phyloP scores from a whole-genome alignment of 345 rosid genomes.

The Clarkia xantiana region DNA sequence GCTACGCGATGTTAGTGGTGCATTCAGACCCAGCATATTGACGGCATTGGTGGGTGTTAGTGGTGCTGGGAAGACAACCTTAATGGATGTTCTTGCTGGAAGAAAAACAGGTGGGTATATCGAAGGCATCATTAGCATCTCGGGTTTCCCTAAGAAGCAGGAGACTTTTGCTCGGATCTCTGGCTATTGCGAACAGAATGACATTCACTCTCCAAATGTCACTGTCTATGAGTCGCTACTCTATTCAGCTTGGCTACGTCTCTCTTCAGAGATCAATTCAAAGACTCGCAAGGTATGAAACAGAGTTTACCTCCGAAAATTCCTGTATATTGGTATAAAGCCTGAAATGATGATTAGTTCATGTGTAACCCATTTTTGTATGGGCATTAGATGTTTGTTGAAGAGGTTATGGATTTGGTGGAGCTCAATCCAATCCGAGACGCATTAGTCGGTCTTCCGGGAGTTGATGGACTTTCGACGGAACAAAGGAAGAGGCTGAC shows the following conservation, averaged over 20 bases:
- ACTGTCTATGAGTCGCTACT: conserved; percentile 1
- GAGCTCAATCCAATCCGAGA: neutral
- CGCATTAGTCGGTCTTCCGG: neutral
- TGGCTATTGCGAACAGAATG: conserved; percentile 2
- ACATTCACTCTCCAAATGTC: conserved; percentile 3
- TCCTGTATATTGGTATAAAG: neutral
- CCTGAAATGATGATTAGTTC: too few relatives aligned
- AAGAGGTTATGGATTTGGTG: too few relatives aligned
- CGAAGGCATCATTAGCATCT: neutral
- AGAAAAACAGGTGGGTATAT: conserved; percentile 2
- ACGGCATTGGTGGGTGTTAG: conserved; percentile 2
- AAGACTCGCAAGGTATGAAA: neutral
- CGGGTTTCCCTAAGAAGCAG: neutral
- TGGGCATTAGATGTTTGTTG: conserved; percentile 1
- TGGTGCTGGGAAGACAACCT: conserved; percentile 2
- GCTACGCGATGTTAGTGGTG: neutral
- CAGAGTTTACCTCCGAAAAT: neutral
- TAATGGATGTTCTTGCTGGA: neutral
- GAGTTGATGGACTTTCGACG: neutral
- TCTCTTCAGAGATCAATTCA: neutral
- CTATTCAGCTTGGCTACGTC: conserved; percentile 4
- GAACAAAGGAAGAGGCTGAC: conserved; percentile 4
- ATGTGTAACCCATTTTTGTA: too few relatives aligned
- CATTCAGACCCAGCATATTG: neutral
- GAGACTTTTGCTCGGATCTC: conserved; percentile 2